phyloP scores from a whole-genome alignment of 805 yeast species.

The Scheffersomyces spartinae region DNA sequence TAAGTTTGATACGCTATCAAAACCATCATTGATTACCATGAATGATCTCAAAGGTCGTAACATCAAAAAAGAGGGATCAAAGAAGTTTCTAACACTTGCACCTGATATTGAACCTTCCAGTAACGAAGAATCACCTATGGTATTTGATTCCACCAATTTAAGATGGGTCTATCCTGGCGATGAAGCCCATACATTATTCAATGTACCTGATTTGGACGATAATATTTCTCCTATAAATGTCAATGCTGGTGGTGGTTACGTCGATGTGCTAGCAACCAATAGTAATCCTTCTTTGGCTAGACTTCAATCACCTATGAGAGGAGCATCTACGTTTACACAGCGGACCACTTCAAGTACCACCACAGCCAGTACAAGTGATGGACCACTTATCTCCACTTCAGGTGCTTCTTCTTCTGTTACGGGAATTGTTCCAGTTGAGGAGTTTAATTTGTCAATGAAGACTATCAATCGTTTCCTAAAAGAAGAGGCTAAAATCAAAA shows the following conservation, averaged over 20 bases:
- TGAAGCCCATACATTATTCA: slow-evolving; percentile 19
- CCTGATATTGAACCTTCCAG: slow-evolving; percentile 2
- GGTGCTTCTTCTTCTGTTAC: too few relatives aligned
- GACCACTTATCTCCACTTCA: too few relatives aligned
- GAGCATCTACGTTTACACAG: slow-evolving; percentile 25
- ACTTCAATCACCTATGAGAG: slow-evolving; percentile 9
- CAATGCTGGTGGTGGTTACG: slow-evolving; percentile 2
- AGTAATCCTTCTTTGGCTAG: slow-evolving; percentile 1
- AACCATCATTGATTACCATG: slow-evolving; percentile 23
- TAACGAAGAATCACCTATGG: slow-evolving; percentile 14
- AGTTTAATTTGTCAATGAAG: slow-evolving; percentile 15
- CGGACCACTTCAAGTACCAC: slow-evolving; percentile 22
- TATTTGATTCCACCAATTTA: slow-evolving; percentile 23
- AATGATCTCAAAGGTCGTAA: slow-evolving; percentile 11
- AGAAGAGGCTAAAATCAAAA: slow-evolving; percentile 23
- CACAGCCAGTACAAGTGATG: too few relatives aligned
- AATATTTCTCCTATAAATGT: slow-evolving; percentile 5
- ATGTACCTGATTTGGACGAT: slow-evolving; percentile 21
- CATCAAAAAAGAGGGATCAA: slow-evolving; percentile 2
- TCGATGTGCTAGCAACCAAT: slow-evolving; percentile 1
- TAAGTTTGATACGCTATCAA: slow-evolving; percentile 22
- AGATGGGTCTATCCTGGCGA: slow-evolving; percentile 24
- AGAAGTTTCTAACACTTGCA: slow-evolving; percentile 3
- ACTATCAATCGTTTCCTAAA: slow-evolving; percentile 19
- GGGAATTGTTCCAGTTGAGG: too few relatives aligned